Evolutionary conservation across 805 yeast genomes (phyloP).

Genomic region (Wickerhamiella domercqiae): DNA sequence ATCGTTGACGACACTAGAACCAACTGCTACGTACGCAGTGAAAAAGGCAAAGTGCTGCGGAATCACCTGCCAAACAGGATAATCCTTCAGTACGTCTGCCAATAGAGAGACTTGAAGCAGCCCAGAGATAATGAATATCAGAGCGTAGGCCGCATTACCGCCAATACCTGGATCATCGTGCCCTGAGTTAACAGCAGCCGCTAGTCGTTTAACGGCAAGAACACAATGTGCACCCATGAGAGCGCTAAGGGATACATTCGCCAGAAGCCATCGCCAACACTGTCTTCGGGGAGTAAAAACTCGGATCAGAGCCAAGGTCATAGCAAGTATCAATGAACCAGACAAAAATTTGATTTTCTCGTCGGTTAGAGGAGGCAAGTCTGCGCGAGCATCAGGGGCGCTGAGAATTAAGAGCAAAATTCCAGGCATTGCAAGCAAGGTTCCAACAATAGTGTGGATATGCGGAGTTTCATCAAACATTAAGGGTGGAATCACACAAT

Average conservation of each 20-base stretch:
- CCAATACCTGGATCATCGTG: constrained; percentile 3
- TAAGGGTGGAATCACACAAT: constrained; percentile 34
- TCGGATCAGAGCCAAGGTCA: not conserved
- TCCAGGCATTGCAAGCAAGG: constrained; percentile 29
- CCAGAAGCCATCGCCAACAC: constrained; percentile 3
- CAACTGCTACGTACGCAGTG: constrained; percentile 30
- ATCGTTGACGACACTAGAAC: constrained; percentile 29
- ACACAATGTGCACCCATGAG: constrained; percentile 36
- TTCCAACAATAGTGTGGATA: constrained; percentile 26
- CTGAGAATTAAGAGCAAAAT: constrained; percentile 30
- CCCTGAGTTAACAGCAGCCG: constrained; percentile 19
- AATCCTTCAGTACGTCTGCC: constrained; percentile 27
- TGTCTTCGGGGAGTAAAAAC: not conserved
- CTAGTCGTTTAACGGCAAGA: constrained; percentile 29
- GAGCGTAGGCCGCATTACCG: not conserved
- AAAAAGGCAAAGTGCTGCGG: constrained; percentile 37
- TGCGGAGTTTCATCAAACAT: constrained; percentile 29
- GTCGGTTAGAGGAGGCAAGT: not conserved
- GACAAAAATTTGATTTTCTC: not conserved
- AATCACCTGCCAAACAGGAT: constrained; percentile 33
- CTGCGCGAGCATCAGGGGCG: constrained; percentile 15
- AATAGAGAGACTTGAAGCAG: constrained; percentile 28
- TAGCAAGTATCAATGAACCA: not conserved
- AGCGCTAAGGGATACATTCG: constrained; percentile 19
- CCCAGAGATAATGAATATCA: constrained; percentile 27